Percentiles rank a stretch among this genome's conserved stretches.
These are phyloP conservation scores for Macrophomina tecta DNA, from an alignment of 2,329 filamentous ascomycete genomes.

Conservation along the genomic window DNA sequence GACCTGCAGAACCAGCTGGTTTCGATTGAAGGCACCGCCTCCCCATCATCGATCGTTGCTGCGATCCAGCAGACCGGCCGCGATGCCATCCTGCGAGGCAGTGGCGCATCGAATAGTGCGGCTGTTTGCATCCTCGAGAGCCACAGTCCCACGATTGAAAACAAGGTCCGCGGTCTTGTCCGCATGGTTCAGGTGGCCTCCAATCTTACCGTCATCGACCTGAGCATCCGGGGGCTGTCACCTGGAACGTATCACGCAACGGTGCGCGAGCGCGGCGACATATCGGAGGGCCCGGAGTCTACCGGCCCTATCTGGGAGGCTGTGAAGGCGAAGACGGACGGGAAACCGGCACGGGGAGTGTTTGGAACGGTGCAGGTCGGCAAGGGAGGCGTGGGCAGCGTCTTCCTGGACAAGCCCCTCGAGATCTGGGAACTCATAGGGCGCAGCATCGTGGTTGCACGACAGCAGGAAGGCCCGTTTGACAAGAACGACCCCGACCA, in stretches of 20 bases:
- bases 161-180: constrained; percentile 82
- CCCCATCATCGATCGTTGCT: constrained; percentile 86
- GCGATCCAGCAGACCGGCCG: constrained; percentile 89
- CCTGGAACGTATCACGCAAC: constrained; percentile 84
- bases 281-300: constrained; percentile 80
- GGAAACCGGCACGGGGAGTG: constrained; percentile 58
- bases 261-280: constrained; percentile 84
- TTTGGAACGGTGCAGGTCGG: constrained; percentile 80
- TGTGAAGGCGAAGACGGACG: constrained; percentile 50
- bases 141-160: constrained; percentile 64
- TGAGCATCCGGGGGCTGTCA: constrained; percentile 81
- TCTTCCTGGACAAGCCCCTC: constrained; percentile 81
- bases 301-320: constrained; percentile 83
- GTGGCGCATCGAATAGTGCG: constrained; percentile 82
- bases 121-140: constrained; percentile 97
- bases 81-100: constrained; percentile 92
- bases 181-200: constrained; percentile 91
- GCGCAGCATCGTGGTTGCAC: constrained; percentile 85
- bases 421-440: constrained; percentile 97
- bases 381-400: constrained; percentile 74
- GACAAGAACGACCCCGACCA: constrained; percentile 81
- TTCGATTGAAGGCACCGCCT: constrained; percentile 84
- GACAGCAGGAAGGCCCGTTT: constrained; percentile 64
- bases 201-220: constrained; percentile 80
- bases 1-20: constrained; percentile 84